These are phyloP conservation scores for Neoboletus magnificus DNA, from an alignment of 768 basidiomycete genomes.

Conservation along the genomic window DNA sequence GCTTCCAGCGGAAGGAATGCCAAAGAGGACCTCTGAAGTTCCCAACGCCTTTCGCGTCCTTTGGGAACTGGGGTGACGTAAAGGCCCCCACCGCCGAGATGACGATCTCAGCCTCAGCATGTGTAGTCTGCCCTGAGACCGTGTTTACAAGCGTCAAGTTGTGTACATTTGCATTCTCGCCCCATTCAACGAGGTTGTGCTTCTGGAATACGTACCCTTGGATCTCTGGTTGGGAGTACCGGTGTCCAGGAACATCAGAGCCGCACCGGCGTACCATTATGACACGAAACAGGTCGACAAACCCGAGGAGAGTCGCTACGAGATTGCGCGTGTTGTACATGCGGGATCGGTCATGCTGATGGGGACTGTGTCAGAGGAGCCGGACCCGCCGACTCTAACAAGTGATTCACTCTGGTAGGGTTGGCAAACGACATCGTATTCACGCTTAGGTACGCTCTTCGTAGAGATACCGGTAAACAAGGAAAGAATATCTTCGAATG, in stretches of 20 bases:
- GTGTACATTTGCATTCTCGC: constrained; percentile 40
- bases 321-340: background rate
- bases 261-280: background rate
- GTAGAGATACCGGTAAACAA: background rate
- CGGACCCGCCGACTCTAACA: no score
- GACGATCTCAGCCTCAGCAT: constrained; percentile 1
- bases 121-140: constrained; percentile 34
- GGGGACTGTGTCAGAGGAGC: no score
- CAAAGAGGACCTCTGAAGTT: constrained; percentile 45
- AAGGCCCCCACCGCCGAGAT: constrained; percentile 1
- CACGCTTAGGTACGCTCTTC: background rate
- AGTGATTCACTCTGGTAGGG: no score
- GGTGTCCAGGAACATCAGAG: background rate
- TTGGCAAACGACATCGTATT: background rate
- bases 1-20: constrained; percentile 57
- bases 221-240: constrained; percentile 2
- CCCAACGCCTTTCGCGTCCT: background rate
- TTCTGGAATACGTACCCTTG: constrained; percentile 39
- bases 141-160: constrained; percentile 32
- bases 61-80: background rate
- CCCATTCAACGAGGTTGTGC: constrained; percentile 49
- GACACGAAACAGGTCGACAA: background rate
- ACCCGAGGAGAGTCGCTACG: background rate
- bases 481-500: background rate
- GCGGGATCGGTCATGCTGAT: background rate